A percentile compares a stretch with the other conserved stretches of the same genome.
phyloP scores from a whole-genome alignment of 805 yeast genomes.

The Clavispora asparagi region DNA sequence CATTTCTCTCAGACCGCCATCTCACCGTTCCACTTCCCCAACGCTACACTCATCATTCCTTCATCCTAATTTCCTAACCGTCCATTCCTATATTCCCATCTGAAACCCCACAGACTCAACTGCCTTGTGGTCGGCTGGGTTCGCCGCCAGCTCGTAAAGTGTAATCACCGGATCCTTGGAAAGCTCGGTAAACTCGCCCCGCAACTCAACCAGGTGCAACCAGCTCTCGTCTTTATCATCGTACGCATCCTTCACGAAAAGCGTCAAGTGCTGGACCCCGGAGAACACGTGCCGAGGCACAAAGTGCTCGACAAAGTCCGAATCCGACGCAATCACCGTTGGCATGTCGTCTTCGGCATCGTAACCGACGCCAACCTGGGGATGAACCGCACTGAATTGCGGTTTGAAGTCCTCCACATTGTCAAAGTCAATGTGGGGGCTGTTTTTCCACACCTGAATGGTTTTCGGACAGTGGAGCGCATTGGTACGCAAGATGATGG shows the following conservation, averaged over 20 bases:
- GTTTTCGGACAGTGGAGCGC: slow-evolving; percentile 64
- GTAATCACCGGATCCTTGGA: slow-evolving; percentile 68
- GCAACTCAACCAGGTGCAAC: slow-evolving; percentile 66
- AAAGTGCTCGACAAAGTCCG: slow-evolving; percentile 72
- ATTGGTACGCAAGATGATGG: slow-evolving; percentile 64
- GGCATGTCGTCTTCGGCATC: slow-evolving; percentile 35
- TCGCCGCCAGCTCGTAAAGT: slow-evolving; percentile 85
- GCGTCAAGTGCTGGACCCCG: slow-evolving; percentile 59
- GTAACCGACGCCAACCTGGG: slow-evolving; percentile 49
- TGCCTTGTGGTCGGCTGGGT: slow-evolving; percentile 77
- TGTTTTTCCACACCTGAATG: slow-evolving; percentile 70
- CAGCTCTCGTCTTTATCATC: slow-evolving; percentile 45
- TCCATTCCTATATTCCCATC: neutral
- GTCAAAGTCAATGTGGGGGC: slow-evolving; percentile 67
- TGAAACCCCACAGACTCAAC: slow-evolving; percentile 10
- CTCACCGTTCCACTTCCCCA: no score
- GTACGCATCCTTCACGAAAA: slow-evolving; percentile 59
- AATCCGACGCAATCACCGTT: slow-evolving; percentile 25
- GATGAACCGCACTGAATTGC: slow-evolving; percentile 54
- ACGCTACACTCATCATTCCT: no score
- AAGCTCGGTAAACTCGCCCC: slow-evolving; percentile 64
- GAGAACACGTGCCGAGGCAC: slow-evolving; percentile 72
- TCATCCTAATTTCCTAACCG: no score
- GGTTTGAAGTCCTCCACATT: slow-evolving; percentile 46
- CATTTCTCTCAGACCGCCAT: no score